Evolutionary conservation across 177 flowering plant species (phyloP).

Genomic region (Vitis hybrid): DNA sequence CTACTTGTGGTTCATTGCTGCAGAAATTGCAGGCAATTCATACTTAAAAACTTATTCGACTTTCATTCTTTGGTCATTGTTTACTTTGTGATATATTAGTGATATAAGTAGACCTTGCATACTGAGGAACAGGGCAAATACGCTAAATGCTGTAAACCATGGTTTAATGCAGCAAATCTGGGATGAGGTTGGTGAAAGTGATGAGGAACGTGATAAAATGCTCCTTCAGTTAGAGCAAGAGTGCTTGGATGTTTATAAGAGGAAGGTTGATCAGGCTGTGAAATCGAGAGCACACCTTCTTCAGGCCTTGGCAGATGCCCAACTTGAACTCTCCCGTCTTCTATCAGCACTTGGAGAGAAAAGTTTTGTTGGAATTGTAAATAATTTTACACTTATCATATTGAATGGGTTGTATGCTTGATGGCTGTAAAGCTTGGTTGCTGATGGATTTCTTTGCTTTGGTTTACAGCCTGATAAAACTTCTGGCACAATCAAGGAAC

Average conservation of each 20-base stretch:
- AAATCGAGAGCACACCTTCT: constrained; percentile 82
- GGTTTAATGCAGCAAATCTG: constrained; percentile 73
- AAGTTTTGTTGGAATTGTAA: constrained; percentile 60
- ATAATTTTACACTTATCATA: constrained; percentile 19
- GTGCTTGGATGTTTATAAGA: constrained; percentile 94
- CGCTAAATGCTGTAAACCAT: not conserved
- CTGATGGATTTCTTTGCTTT: constrained; percentile 13
- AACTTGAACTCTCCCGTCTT: constrained; percentile 69
- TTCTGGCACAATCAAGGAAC: constrained; percentile 83
- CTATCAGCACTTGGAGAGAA: constrained; percentile 85
- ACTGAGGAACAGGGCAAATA: not conserved
- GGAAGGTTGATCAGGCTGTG: constrained; percentile 86
- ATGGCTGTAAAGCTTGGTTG: not conserved
- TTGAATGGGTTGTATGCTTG: not conserved
- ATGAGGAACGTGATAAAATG: constrained; percentile 89
- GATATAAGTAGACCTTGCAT: not conserved
- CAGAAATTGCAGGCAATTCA: constrained; percentile 75
- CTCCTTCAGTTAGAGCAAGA: constrained; percentile 93
- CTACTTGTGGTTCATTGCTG: constrained; percentile 77
- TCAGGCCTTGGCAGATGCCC: constrained; percentile 80
- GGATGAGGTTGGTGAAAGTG: constrained; percentile 98
- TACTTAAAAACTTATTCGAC: not conserved
- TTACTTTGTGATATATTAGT: not conserved
- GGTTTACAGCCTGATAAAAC: constrained; percentile 67
- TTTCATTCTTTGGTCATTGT: not conserved